These are phyloP conservation scores for Ophiognomonia clavigignenti-juglandacearum DNA, from an alignment of 2,329 filamentous ascomycete species.

Conservation along the genomic window DNA sequence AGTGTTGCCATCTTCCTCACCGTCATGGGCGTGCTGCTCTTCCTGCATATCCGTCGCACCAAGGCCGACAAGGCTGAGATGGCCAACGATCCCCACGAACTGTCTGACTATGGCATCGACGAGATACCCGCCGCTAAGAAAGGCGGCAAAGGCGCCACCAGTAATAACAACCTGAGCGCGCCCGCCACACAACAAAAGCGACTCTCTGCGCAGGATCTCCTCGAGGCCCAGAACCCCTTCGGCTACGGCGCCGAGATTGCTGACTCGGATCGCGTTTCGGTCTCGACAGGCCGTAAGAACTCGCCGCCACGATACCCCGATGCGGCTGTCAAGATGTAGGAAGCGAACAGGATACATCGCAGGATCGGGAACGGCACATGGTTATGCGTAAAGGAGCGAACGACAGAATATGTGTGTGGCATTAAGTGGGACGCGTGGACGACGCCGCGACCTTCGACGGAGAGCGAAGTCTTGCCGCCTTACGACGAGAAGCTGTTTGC, in stretches of 20 bases:
- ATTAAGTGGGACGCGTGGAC: background rate
- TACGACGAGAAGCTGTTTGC: background rate
- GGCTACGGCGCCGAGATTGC: conserved; percentile 10
- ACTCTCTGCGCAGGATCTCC: conserved; percentile 10
- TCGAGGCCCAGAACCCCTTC: conserved; percentile 12
- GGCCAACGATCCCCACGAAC: conserved; percentile 20
- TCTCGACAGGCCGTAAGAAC: background rate
- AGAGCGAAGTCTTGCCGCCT: background rate
- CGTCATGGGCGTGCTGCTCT: conserved; percentile 9
- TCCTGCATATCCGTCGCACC: conserved; percentile 10
- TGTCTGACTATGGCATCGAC: conserved; percentile 38
- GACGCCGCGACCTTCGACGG: background rate
- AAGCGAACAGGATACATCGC: background rate
- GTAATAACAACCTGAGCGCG: background rate
- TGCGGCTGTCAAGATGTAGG: conserved; percentile 13
- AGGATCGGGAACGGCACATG: background rate
- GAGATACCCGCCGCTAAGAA: conserved; percentile 22
- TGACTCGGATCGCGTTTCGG: conserved; percentile 3
- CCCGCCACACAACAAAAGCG: conserved; percentile 4
- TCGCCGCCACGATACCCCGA: conserved; percentile 14
- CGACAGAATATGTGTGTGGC: background rate
- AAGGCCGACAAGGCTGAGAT: conserved; percentile 18
- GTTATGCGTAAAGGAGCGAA: background rate
- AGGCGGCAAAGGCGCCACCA: background rate
- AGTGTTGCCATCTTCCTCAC: conserved; percentile 9